Evolutionary conservation across 129 eudicot species (phyloP).

Genomic region (Flaveria bidentis): DNA sequence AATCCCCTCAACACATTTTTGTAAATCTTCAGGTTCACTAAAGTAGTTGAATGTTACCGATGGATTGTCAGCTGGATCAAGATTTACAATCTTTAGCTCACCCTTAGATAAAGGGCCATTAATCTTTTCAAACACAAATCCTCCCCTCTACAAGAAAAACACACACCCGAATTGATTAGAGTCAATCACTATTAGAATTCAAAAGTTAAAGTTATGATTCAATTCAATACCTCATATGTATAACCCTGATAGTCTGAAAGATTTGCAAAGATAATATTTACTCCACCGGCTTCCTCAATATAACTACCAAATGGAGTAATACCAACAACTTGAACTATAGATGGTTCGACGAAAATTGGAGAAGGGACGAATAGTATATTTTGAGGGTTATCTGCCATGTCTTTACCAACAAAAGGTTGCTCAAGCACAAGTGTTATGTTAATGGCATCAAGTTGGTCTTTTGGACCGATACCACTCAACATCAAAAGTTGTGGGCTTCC

Average conservation of each 20-base stretch:
- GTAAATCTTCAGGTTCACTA: slow-evolving; percentile 57
- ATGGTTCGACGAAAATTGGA: slow-evolving; percentile 39
- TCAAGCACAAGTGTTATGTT: slow-evolving; percentile 51
- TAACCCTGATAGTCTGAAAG: not conserved
- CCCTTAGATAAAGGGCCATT: slow-evolving; percentile 73
- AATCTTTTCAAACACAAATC: slow-evolving; percentile 49
- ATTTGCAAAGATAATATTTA: slow-evolving; percentile 25
- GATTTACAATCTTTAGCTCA: slow-evolving; percentile 42
- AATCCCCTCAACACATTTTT: slow-evolving; percentile 65
- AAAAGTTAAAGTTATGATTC: not conserved
- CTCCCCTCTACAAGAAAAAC: slow-evolving; percentile 49
- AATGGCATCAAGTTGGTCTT: slow-evolving; percentile 44
- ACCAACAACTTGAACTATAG: slow-evolving; percentile 53
- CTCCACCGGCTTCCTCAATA: slow-evolving; percentile 63
- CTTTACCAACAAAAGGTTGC: slow-evolving; percentile 60
- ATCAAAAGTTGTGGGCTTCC: slow-evolving; percentile 81
- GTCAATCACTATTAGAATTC: not conserved
- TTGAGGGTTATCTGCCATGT: slow-evolving; percentile 66
- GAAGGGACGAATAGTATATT: slow-evolving; percentile 57
- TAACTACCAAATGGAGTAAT: slow-evolving; percentile 58
- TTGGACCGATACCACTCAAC: slow-evolving; percentile 75
- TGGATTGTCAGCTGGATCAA: slow-evolving; percentile 54
- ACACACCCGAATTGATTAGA: not conserved
- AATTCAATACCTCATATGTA: slow-evolving; percentile 51
- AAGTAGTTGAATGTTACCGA: slow-evolving; percentile 73